These are phyloP conservation scores for Inga laurina DNA, from an alignment of 306 rosid species.

Conservation along the genomic window DNA sequence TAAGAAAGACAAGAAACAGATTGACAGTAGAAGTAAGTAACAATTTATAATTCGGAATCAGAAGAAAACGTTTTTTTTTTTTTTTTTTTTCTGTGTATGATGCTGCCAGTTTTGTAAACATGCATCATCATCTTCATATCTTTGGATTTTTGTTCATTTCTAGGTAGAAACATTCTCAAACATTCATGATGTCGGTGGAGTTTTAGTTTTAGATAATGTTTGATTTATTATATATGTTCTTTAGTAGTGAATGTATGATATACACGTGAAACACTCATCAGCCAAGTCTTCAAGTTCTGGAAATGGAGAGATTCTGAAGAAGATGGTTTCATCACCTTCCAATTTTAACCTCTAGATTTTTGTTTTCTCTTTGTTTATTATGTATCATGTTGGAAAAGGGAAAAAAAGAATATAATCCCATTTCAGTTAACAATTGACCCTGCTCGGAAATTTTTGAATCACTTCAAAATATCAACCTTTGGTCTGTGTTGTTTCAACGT, in stretches of 20 bases:
- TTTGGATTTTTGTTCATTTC: constrained; percentile 37
- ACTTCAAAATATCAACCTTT: not conserved
- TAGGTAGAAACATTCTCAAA: constrained; percentile 31
- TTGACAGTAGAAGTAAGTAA: constrained; percentile 36
- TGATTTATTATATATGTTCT: not conserved
- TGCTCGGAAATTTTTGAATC: not conserved
- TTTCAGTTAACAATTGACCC: not conserved
- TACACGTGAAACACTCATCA: not conserved
- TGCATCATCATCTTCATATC: constrained; percentile 12
- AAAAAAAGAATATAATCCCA: not conserved
- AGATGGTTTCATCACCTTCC: constrained; percentile 4
- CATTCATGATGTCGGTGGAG: constrained; percentile 9
- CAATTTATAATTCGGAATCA: not conserved
- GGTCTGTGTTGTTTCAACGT: not conserved
- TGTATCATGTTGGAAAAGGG: not conserved
- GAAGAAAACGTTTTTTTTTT: not conserved
- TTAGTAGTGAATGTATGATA: not conserved
- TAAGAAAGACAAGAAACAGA: constrained; percentile 43
- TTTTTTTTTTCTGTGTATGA: constrained; percentile 22
- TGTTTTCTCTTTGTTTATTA: not conserved
- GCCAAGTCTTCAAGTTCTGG: not conserved
- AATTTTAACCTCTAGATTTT: not conserved
- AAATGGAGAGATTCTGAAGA: not conserved
- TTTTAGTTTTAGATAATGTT: constrained; percentile 11
- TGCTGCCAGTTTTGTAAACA: constrained; percentile 38